A percentile compares a stretch with the other conserved stretches of the same genome.
Conservation (phyloP, 169 alveolate species). For the Blepharisma undulans region DNA sequence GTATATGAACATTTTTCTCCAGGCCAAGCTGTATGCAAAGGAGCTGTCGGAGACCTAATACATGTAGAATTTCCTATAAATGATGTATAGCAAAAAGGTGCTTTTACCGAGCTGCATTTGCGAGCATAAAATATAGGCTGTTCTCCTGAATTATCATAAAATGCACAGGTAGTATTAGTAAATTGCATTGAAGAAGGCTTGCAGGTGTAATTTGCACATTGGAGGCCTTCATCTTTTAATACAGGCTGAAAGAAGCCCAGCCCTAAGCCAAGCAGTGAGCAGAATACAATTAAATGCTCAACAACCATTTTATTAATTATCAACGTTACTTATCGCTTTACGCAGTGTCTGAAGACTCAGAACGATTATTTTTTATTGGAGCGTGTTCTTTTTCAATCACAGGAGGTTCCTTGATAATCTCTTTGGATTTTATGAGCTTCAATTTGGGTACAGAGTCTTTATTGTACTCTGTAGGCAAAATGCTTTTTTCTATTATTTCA, state of each 20-base stretch:
- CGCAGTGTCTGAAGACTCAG: not conserved
- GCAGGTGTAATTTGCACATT: conserved; percentile 1
- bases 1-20: conserved; percentile 14
- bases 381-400: not conserved
- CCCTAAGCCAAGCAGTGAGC: not conserved
- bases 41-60: not conserved
- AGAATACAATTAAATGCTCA: not conserved
- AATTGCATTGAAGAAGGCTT: not conserved
- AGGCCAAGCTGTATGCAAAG: not conserved
- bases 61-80: not conserved
- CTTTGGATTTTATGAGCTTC: not conserved
- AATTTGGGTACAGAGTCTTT: not conserved
- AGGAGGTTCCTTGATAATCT: not conserved
- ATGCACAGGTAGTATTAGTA: not conserved
- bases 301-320: not conserved
- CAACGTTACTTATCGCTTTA: not conserved
- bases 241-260: not conserved
- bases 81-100: not conserved
- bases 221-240: not conserved
- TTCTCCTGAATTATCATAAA: not conserved
- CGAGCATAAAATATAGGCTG: not conserved
- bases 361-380: not conserved
- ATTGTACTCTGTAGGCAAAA: not conserved
- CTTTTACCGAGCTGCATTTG: not conserved
- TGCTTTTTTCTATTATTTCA: not conserved